Percentiles rank a stretch among this genome's conserved stretches.
phyloP scores from a whole-genome alignment of 2,329 filamentous ascomycete species.

The Diplodia scrobiculata region DNA sequence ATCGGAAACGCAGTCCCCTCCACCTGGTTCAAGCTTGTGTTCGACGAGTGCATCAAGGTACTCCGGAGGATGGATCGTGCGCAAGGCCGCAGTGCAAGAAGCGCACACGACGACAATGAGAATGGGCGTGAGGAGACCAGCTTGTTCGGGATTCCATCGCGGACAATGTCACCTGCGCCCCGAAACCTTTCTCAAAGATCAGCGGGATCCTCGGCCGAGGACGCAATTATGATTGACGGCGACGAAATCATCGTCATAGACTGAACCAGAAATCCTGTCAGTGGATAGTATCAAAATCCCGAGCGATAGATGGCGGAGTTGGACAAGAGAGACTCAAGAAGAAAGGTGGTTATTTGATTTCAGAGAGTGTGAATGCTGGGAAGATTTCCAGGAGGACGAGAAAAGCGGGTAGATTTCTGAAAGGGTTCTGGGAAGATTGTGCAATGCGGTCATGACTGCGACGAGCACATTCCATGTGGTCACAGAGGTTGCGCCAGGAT shows the following conservation, averaged over 20 bases:
- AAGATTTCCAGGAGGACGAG: too few species aligned
- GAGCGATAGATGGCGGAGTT: too few species aligned
- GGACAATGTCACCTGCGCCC: not conserved
- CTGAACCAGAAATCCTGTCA: not conserved
- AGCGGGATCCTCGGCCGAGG: not conserved
- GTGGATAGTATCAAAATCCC: too few species aligned
- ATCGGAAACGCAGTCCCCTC: constrained; percentile 29
- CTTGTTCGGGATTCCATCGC: not conserved
- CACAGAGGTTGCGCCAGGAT: too few species aligned
- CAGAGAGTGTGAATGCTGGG: too few species aligned
- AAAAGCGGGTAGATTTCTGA: too few species aligned
- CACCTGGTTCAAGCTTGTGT: not conserved
- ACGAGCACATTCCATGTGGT: too few species aligned
- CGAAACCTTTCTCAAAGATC: not conserved
- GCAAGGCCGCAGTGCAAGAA: not conserved
- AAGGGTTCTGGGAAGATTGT: too few species aligned
- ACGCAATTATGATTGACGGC: not conserved
- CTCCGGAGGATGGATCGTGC: not conserved
- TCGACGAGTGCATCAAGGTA: constrained; percentile 5
- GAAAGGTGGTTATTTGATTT: too few species aligned
- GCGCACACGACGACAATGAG: not conserved
- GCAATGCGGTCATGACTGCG: too few species aligned
- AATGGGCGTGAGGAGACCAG: too few species aligned
- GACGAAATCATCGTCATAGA: not conserved
- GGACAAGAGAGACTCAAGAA: too few species aligned